A percentile compares a stretch with the other conserved stretches of the same genome.
phyloP scores from a whole-genome alignment of 2,329 filamentous ascomycete species.

The Calonectria multiphialidica region DNA sequence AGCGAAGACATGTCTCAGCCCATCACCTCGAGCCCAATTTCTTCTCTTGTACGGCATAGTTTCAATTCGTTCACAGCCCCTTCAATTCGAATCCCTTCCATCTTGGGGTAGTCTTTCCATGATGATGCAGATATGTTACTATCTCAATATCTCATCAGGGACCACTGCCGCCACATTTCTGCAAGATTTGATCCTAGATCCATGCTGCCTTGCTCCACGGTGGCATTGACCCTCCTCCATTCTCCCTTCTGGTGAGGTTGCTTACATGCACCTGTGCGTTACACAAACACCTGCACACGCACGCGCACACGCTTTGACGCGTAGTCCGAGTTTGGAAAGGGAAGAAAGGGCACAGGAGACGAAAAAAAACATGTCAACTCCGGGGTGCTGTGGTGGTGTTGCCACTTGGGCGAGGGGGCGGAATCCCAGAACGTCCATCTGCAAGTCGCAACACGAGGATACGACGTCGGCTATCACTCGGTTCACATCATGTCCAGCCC shows the following conservation, averaged over 20 bases:
- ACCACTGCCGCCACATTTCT: slow-evolving; percentile 5
- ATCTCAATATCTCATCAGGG: slow-evolving; percentile 4
- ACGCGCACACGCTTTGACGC: background rate
- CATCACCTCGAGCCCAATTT: background rate
- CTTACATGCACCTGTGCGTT: background rate
- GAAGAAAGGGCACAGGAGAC: background rate
- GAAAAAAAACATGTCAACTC: slow-evolving; percentile 13
- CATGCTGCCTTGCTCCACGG: slow-evolving; percentile 7
- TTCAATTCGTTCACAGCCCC: background rate
- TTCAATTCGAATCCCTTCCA: background rate
- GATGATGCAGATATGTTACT: background rate
- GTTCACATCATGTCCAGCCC: slow-evolving; percentile 14
- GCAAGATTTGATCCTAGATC: slow-evolving; percentile 21
- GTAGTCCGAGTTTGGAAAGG: background rate
- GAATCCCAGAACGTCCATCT: slow-evolving; percentile 18
- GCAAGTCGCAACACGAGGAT: slow-evolving; percentile 29
- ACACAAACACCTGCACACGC: background rate
- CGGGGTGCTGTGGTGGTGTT: slow-evolving; percentile 24
- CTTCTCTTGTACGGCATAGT: background rate
- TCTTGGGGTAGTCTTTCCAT: background rate
- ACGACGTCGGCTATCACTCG: slow-evolving; percentile 36
- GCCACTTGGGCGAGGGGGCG: slow-evolving; percentile 22
- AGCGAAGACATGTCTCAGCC: background rate
- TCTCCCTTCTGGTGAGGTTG: background rate
- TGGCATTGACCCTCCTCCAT: background rate